A percentile compares a stretch with the other conserved stretches of the same genome.
Conservation (phyloP, 2,329 filamentous ascomycete genomes). For the Rutstroemia sp. region DNA sequence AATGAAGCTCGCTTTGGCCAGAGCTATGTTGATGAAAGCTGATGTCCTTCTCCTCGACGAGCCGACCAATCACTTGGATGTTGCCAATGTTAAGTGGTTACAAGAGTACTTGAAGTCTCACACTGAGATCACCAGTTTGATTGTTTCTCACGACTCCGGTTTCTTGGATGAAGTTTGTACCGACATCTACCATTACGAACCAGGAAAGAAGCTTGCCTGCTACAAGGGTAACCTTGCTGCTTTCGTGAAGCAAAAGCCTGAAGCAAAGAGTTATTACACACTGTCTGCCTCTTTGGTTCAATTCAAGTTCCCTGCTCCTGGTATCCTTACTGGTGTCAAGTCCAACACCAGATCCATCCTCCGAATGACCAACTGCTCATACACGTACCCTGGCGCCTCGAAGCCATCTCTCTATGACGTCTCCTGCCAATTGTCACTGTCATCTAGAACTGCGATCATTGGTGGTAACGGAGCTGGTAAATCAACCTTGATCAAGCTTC, state of each 20-base stretch:
- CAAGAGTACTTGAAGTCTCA: constrained; percentile 94
- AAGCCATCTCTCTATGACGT: constrained; percentile 87
- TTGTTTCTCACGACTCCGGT: constrained; percentile 96
- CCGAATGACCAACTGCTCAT: constrained; percentile 86
- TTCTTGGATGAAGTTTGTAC: constrained; percentile 98
- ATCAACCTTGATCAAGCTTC: constrained; percentile 93
- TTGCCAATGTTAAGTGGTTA: constrained; percentile 92
- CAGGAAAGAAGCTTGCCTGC: constrained; percentile 82
- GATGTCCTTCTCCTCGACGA: constrained; percentile 95
- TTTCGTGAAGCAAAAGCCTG: constrained; percentile 84
- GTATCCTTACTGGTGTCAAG: constrained; percentile 92
- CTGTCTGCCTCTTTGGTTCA: constrained; percentile 80
- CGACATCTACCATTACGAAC: constrained; percentile 98
- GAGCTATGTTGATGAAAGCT: constrained; percentile 95
- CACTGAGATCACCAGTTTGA: constrained; percentile 92
- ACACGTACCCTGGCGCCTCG: constrained; percentile 80
- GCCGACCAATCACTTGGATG: constrained; percentile 97
- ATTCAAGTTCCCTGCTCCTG: constrained; percentile 97
- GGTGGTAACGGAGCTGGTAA: constrained; percentile 97
- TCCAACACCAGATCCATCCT: constrained; percentile 90
- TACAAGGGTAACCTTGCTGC: constrained; percentile 76
- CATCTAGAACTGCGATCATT: constrained; percentile 91
- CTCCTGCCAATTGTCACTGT: constrained; percentile 79
- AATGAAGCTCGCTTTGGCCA: constrained; percentile 96
- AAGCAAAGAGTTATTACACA: constrained; percentile 97